These are phyloP conservation scores for Erodium trifolium DNA, from an alignment of 441 rosid genomes.

Conservation along the genomic window DNA sequence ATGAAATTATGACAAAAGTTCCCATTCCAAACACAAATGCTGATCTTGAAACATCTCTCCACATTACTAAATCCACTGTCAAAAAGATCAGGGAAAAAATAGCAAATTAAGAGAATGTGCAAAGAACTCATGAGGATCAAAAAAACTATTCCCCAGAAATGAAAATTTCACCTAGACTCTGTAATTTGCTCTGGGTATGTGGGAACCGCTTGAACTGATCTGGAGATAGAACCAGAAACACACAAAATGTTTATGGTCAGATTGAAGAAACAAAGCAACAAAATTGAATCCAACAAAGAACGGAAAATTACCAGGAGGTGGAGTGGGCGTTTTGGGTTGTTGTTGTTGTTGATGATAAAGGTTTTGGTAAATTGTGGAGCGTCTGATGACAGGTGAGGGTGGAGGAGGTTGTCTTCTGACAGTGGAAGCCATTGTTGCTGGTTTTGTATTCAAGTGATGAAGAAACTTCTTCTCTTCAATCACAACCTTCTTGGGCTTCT, in stretches of 20 bases:
- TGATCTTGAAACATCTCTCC: slow-evolving; percentile 76
- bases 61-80: slow-evolving; percentile 83
- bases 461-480: slow-evolving; percentile 20
- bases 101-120: not conserved
- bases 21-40: slow-evolving; percentile 71
- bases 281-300: not conserved
- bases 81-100: not conserved
- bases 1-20: slow-evolving; percentile 56
- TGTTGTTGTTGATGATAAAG: not conserved
- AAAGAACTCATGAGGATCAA: not conserved
- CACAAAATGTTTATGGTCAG: not conserved
- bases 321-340: slow-evolving; percentile 23
- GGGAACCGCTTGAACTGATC: slow-evolving; percentile 32
- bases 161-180: slow-evolving; percentile 48
- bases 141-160: slow-evolving; percentile 4
- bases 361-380: slow-evolving; percentile 32
- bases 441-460: slow-evolving; percentile 33
- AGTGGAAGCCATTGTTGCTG: slow-evolving; percentile 30
- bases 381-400: slow-evolving; percentile 24
- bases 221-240: slow-evolving; percentile 22
- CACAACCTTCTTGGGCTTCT: too few relatives aligned
- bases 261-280: not conserved
- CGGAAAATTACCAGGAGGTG: not conserved
- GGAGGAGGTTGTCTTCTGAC: slow-evolving; percentile 38
- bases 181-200: slow-evolving; percentile 49